Evolutionary conservation across 129 eudicot species (phyloP).

Genomic region (Smallanthus sonchifolius): DNA sequence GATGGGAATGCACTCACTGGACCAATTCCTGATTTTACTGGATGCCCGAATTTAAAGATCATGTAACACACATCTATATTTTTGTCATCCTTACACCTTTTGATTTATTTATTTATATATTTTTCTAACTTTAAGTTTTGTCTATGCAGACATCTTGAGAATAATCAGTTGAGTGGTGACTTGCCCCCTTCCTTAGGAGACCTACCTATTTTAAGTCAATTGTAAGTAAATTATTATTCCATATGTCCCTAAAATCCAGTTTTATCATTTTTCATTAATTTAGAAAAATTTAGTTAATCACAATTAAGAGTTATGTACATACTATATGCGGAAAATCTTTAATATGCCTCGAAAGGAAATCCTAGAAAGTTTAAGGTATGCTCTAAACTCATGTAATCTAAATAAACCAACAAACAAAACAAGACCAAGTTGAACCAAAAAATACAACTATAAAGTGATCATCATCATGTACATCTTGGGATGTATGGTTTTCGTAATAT

Average conservation of each 20-base stretch:
- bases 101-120: neutral
- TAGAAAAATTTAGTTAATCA: neutral
- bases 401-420: too few relatives aligned
- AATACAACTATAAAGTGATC: too few relatives aligned
- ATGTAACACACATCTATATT: conserved; percentile 41
- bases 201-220: conserved; percentile 65
- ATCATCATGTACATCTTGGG: too few relatives aligned
- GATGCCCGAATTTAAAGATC: conserved; percentile 67
- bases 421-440: too few relatives aligned
- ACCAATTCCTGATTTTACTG: conserved; percentile 78
- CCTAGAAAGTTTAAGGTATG: too few relatives aligned
- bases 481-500: too few relatives aligned
- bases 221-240: conserved; percentile 54
- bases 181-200: conserved; percentile 63
- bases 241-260: neutral
- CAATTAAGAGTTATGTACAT: too few relatives aligned
- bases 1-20: conserved; percentile 85
- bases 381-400: too few relatives aligned
- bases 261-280: neutral
- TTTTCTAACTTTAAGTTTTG: conserved; percentile 7
- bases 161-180: conserved; percentile 76
- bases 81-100: neutral
- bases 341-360: too few relatives aligned
- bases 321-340: too few relatives aligned
- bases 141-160: conserved; percentile 75